These are phyloP conservation scores for Rhizopus delemar DNA, from an alignment of 371 early-diverging fungal genomes.

Conservation along the genomic window DNA sequence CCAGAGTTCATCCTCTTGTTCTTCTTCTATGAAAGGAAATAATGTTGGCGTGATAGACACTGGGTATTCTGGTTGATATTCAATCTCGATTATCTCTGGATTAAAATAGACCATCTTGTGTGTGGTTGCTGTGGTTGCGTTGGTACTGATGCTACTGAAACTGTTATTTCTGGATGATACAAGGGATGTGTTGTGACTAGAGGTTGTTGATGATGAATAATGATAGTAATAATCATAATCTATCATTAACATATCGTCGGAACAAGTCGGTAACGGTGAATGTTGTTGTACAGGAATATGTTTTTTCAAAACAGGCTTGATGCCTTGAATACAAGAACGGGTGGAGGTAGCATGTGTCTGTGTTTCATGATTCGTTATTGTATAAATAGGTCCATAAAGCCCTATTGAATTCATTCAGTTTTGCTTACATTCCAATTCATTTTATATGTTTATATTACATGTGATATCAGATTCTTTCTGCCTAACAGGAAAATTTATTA, in stretches of 20 bases:
- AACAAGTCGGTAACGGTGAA: conserved; percentile 22
- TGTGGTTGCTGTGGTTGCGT: not conserved
- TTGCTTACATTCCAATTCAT: not conserved
- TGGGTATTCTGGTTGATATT: conserved; percentile 35
- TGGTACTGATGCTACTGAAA: conserved; percentile 11
- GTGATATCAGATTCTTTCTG: conserved; percentile 41
- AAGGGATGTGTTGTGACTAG: not conserved
- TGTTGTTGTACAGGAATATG: conserved; percentile 20
- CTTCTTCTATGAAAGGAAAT: conserved; percentile 2
- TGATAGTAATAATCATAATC: not conserved
- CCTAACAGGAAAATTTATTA: conserved; percentile 7
- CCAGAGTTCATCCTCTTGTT: conserved; percentile 19
- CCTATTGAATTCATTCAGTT: conserved; percentile 19
- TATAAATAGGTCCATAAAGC: conserved; percentile 38
- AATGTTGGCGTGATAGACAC: conserved; percentile 8
- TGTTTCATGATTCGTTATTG: conserved; percentile 8
- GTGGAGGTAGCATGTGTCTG: conserved; percentile 3
- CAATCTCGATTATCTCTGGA: conserved; percentile 34
- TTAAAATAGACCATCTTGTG: conserved; percentile 29
- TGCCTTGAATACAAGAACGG: conserved; percentile 18
- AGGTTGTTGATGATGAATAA: not conserved
- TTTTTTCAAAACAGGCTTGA: conserved; percentile 39
- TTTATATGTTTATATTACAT: conserved; percentile 20
- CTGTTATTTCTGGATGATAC: conserved; percentile 4
- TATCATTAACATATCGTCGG: conserved; percentile 14